A percentile compares a stretch with the other conserved stretches of the same genome.
These are phyloP conservation scores for Capsicum rhomboideum DNA, from an alignment of 257 asterid genomes.

Conservation along the genomic window DNA sequence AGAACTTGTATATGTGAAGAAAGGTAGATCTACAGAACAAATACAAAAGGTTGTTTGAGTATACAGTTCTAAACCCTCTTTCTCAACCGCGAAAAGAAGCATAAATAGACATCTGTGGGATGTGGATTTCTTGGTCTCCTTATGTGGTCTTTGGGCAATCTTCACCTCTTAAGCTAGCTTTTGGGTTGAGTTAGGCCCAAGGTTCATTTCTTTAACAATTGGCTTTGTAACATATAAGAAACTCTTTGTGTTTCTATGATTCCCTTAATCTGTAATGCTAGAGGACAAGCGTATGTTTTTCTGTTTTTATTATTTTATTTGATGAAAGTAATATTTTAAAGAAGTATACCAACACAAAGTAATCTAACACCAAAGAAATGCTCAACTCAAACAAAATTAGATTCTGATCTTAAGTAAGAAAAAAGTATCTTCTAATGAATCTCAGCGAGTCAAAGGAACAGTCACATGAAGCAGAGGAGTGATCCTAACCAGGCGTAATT, in stretches of 20 bases:
- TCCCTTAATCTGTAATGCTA: background rate
- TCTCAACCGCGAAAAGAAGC: too few relatives aligned
- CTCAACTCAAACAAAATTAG: background rate
- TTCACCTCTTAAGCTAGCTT: too few relatives aligned
- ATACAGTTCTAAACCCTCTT: background rate
- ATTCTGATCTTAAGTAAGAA: background rate
- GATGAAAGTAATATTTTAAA: background rate
- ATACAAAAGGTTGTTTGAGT: background rate
- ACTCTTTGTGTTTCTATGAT: background rate
- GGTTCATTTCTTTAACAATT: too few relatives aligned
- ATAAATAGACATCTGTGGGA: too few relatives aligned
- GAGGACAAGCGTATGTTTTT: background rate
- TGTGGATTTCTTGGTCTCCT: too few relatives aligned
- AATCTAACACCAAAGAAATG: background rate
- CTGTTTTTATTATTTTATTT: background rate
- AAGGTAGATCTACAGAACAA: background rate
- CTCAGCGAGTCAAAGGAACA: background rate
- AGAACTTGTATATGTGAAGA: background rate
- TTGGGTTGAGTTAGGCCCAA: too few relatives aligned
- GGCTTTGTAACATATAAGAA: too few relatives aligned
- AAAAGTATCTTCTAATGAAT: background rate
- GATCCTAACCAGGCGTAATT: too few relatives aligned
- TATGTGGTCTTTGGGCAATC: too few relatives aligned
- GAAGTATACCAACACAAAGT: background rate
- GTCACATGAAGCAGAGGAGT: background rate